These are phyloP conservation scores for Leccinum variabile DNA, from an alignment of 1,284 basidiomycete species.

Conservation along the genomic window DNA sequence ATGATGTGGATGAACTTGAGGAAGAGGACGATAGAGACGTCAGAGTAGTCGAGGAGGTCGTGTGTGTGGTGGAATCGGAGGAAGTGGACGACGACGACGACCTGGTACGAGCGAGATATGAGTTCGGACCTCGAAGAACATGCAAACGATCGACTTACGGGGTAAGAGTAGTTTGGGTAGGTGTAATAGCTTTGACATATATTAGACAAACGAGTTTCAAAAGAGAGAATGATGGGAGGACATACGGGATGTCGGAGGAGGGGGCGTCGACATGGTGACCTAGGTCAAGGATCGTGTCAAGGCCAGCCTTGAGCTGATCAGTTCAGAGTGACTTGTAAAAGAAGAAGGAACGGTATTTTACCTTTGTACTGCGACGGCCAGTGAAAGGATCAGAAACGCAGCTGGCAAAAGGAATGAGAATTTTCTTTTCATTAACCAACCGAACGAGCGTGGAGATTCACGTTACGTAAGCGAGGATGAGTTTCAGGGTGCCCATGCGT, in stretches of 20 bases:
- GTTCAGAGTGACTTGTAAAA: neutral
- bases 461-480: conserved; percentile 17
- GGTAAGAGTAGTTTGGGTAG: neutral
- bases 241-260: conserved; percentile 4
- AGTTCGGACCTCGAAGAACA: neutral
- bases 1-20: conserved; percentile 3
- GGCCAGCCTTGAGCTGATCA: conserved; percentile 7
- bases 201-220: neutral
- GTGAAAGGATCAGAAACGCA: neutral
- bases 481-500: conserved; percentile 2
- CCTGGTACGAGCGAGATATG: neutral
- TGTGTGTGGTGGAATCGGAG: neutral
- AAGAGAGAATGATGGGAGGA: neutral
- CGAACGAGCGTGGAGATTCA: conserved; percentile 1
- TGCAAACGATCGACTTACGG: conserved; percentile 9
- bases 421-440: conserved; percentile 9
- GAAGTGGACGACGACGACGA: neutral
- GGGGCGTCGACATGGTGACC: conserved; percentile 14
- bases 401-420: conserved; percentile 20
- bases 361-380: conserved; percentile 11
- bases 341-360: neutral
- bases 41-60: conserved; percentile 5
- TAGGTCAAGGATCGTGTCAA: neutral
- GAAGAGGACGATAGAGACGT: conserved; percentile 15
- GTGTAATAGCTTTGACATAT: neutral